Conservation (phyloP, 2,329 filamentous ascomycete genomes). For the Bipolaris sorokiniana region DNA sequence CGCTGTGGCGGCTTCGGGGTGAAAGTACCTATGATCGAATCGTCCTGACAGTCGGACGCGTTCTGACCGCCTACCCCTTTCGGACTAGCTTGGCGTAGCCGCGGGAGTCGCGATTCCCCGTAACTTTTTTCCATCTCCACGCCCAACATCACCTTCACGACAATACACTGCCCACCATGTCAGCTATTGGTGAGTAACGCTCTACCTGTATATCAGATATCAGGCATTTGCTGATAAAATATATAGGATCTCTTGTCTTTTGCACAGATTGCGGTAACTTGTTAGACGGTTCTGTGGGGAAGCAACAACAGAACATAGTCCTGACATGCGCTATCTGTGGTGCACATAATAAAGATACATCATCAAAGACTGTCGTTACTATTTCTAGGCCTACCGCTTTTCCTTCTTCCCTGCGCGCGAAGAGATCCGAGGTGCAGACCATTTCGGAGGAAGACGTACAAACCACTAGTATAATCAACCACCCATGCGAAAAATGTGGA, state of each 20-base stretch:
- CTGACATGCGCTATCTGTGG: conserved; percentile 87
- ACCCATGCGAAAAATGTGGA: conserved; percentile 81
- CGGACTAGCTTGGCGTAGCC: conserved; percentile 19
- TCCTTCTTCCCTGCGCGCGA: conserved; percentile 85
- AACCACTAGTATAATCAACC: conserved; percentile 71
- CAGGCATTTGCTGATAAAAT: not conserved
- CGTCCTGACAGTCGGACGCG: conserved; percentile 21
- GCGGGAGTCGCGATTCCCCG: conserved; percentile 26
- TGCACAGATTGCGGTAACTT: conserved; percentile 93
- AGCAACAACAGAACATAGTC: conserved; percentile 67
- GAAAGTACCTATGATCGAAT: conserved; percentile 10
- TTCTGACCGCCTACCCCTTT: conserved; percentile 37
- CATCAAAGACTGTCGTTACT: conserved; percentile 76
- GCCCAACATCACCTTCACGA: conserved; percentile 1
- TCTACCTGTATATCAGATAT: not conserved
- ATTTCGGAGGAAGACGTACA: conserved; percentile 78
- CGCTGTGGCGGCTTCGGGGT: conserved; percentile 2
- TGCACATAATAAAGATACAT: conserved; percentile 58
- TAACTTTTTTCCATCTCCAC: conserved; percentile 28
- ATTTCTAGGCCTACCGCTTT: conserved; percentile 89
- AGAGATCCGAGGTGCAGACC: conserved; percentile 83
- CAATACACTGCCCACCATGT: conserved; percentile 63
- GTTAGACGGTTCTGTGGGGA: conserved; percentile 78
- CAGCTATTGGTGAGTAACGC: conserved; percentile 74
- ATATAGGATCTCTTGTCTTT: conserved; percentile 68